phyloP scores from a whole-genome alignment of 2,329 filamentous ascomycete species.

The Lizonia empirigonia region DNA sequence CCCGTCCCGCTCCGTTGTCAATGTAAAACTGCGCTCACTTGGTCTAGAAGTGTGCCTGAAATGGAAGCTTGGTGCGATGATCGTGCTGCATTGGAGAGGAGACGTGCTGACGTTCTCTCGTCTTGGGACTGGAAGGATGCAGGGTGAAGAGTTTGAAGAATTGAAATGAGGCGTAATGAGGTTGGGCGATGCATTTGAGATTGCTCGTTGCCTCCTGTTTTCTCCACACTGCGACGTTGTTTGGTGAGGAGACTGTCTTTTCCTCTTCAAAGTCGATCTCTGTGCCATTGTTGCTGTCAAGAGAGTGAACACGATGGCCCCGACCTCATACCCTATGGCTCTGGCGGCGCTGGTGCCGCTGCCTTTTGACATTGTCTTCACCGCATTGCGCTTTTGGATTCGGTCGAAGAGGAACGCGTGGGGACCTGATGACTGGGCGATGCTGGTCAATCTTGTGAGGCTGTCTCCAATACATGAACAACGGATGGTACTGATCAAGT shows the following conservation, averaged over 20 bases:
- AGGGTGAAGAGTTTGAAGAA: slow-evolving; percentile 3
- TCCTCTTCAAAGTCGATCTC: not conserved
- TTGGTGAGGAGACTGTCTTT: no score
- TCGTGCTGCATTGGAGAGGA: not conserved
- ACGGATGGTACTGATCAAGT: not conserved
- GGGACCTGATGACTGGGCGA: slow-evolving; percentile 22
- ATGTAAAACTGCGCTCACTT: slow-evolving; percentile 11
- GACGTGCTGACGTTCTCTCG: slow-evolving; percentile 11
- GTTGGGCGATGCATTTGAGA: not conserved
- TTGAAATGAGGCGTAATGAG: slow-evolving; percentile 8
- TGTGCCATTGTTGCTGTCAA: not conserved
- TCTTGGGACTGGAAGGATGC: slow-evolving; percentile 8
- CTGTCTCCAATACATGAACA: not conserved
- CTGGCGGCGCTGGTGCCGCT: slow-evolving; percentile 14
- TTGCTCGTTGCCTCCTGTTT: not conserved
- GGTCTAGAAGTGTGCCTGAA: not conserved
- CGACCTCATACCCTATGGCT: slow-evolving; percentile 21
- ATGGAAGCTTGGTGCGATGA: slow-evolving; percentile 1
- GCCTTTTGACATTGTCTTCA: slow-evolving; percentile 18
- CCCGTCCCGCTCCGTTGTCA: slow-evolving; percentile 12
- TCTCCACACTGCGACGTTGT: not conserved
- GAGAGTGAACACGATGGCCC: slow-evolving; percentile 11
- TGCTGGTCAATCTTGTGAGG: slow-evolving; percentile 19
- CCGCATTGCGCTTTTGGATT: slow-evolving; percentile 17
- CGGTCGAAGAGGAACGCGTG: slow-evolving; percentile 19